Evolutionary conservation across 768 basidiomycete genomes (phyloP), one percentile per base, ranked within the genome.

Genomic region (Russula foetens): DNA sequence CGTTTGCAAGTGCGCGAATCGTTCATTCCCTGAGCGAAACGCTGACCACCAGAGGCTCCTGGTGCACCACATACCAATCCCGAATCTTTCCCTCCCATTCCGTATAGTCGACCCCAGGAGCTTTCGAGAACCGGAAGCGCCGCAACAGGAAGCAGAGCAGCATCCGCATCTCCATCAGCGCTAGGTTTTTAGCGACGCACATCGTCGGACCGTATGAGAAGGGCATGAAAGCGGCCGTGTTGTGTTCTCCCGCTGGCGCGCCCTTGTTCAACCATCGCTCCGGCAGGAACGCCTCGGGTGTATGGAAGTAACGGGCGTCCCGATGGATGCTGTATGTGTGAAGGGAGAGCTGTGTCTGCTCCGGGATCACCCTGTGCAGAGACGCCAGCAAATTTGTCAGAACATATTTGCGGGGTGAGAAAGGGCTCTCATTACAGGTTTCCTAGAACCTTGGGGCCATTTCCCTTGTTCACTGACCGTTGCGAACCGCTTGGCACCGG

Each of bases 121-220:
- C n/a, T n/a, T n/a, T n/a, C n/a, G n/a, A n/a, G n/a, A n/a, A n/a
- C n/a, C n/a, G n/a, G n/a, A n/a, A n/a, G n/a, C n/a, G n/a, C n/a
- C n/a, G n/a, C n/a, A n/a, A n/a, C n/a, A n/a, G n/a, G n/a, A n/a
- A n/a, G n/a, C n/a, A n/a, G n/a, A n/a, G n/a, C n/a, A n/a, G n/a
- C n/a, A n/a, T n/a, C n/a, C n/a, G n/a, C n/a, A n/a, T n/a, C n/a
- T n/a, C n/a, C n/a, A n/a, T n/a, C n/a, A n/a, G n/a, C n/a, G n/a
- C n/a, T n/a, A n/a, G 69, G 41, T 70, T 73, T 65, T 75, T 76
- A 6, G 77, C 78, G 1, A 72, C 75, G 50, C 78, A 79, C 35
- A 69, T 75, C 11, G 71, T 66, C n/a, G 77, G 75, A 5, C 78
- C 78, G 14, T 67, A 57, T 4, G 77, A 77, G 65, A 78, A 78